A percentile compares a stretch with the other conserved stretches of the same genome.
phyloP scores from a whole-genome alignment of 2,329 filamentous ascomycete genomes.

The Pseudogymnoascus destructans region DNA sequence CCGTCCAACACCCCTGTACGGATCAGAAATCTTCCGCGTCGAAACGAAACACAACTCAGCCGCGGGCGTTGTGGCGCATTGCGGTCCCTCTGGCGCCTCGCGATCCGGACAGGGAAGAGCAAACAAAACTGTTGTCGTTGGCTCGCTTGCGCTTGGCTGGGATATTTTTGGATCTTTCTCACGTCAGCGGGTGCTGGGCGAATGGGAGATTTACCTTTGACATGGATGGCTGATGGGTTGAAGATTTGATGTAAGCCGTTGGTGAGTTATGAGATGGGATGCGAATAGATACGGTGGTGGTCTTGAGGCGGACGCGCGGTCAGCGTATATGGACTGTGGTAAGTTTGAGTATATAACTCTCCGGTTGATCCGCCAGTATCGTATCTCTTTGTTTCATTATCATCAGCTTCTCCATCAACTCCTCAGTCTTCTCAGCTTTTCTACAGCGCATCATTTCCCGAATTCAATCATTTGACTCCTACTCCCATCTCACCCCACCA shows the following conservation, averaged over 20 bases:
- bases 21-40: not conserved
- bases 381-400: not conserved
- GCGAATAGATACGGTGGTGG: not conserved
- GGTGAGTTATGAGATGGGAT: not conserved
- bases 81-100: not conserved
- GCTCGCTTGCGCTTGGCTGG: slow-evolving; percentile 5
- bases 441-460: slow-evolving; percentile 8
- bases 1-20: not conserved
- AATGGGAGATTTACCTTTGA: not conserved
- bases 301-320: not conserved
- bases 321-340: not conserved
- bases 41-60: slow-evolving; percentile 2
- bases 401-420: not conserved
- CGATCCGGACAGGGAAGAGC: not conserved
- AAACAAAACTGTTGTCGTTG: not conserved
- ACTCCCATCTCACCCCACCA: not conserved
- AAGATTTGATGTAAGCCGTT: not conserved
- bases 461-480: slow-evolving; percentile 2
- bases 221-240: not conserved
- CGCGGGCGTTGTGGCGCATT: not conserved
- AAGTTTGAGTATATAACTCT: not conserved
- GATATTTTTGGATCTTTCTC: slow-evolving; percentile 1
- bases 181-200: not conserved
- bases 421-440: not conserved
- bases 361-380: not conserved